A percentile compares a stretch with the other conserved stretches of the same genome.
phyloP scores from a whole-genome alignment of 306 rosid species.

The Gynostemma pentaphyllum region DNA sequence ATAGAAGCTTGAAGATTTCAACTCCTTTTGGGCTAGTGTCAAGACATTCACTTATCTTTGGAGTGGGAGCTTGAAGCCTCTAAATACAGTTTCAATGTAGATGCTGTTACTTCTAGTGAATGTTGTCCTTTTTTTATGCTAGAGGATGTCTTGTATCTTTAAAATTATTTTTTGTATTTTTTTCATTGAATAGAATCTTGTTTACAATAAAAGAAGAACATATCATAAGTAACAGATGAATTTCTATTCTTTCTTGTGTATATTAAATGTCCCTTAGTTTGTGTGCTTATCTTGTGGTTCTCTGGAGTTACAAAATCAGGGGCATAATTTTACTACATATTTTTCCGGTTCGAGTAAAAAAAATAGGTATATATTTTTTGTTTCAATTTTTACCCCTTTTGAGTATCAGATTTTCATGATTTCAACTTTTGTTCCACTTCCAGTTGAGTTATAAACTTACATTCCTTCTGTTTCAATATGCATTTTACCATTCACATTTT shows the following conservation, averaged over 20 bases:
- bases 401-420: background rate
- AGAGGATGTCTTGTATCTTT: background rate
- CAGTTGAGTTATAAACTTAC: background rate
- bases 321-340: background rate
- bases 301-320: background rate
- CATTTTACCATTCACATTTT: constrained; percentile 4
- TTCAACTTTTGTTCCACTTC: too few species aligned
- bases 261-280: background rate
- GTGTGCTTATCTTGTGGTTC: background rate
- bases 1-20: too few species aligned
- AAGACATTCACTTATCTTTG: too few species aligned
- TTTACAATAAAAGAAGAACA: background rate
- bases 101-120: too few species aligned
- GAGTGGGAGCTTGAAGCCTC: too few species aligned
- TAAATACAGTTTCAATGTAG: too few species aligned
- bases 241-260: background rate
- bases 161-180: background rate
- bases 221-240: too few species aligned
- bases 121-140: background rate
- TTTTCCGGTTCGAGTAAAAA: background rate
- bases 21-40: too few species aligned
- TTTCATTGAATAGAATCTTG: background rate
- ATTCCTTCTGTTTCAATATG: background rate
- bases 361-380: background rate
- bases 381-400: background rate